Evolutionary conservation across 257 asterid genomes (phyloP).

Genomic region (Solanum dulcamara): DNA sequence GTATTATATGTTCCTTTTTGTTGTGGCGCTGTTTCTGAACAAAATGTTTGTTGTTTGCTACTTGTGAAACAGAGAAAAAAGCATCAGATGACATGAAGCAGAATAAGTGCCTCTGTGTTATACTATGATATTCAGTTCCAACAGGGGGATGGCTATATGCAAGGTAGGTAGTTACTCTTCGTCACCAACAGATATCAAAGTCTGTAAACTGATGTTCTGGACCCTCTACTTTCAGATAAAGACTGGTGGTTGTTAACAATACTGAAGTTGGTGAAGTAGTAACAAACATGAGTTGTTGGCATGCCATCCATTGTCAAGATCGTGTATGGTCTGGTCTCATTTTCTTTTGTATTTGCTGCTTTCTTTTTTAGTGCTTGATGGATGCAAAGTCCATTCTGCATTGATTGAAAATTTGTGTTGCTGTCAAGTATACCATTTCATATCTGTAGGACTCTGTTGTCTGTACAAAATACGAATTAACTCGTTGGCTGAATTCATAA

Average conservation of each 20-base stretch:
- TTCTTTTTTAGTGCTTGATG: neutral
- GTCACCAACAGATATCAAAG: neutral
- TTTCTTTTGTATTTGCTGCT: neutral
- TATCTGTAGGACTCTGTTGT: neutral
- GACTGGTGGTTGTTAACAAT: neutral
- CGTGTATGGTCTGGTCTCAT: neutral
- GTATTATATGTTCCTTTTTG: neutral
- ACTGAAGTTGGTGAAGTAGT: neutral
- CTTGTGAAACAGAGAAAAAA: constrained; percentile 41
- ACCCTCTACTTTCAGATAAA: neutral
- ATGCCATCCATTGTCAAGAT: neutral
- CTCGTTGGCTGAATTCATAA: neutral
- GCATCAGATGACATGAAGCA: constrained; percentile 29
- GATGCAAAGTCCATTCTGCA: neutral
- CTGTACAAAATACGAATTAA: constrained; percentile 1
- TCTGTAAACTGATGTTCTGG: neutral
- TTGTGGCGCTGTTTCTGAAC: neutral
- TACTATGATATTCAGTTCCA: constrained; percentile 41
- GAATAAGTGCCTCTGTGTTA: constrained; percentile 59
- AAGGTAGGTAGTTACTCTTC: neutral
- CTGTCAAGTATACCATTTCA: constrained; percentile 1
- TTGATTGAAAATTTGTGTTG: neutral
- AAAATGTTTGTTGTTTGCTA: neutral
- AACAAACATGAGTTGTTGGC: neutral
- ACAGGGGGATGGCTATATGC: neutral